Evolutionary conservation across 2,329 filamentous ascomycete species (phyloP), one percentile per base, ranked within the genome.

Genomic region (Pseudogymnoascus sp.): DNA sequence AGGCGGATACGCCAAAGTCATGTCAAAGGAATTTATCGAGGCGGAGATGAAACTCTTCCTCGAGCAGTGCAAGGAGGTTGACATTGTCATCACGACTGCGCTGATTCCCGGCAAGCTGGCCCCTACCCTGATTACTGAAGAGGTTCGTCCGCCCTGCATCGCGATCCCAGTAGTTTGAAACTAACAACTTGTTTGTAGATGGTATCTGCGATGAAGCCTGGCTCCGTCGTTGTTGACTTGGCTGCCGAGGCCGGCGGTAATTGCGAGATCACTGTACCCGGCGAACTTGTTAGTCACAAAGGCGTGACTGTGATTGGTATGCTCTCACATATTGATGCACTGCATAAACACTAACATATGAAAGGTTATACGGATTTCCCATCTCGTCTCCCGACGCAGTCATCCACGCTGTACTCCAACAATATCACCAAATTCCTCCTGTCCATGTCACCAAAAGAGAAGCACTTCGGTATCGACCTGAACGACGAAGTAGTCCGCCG

Each of bases 1-100:
- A 7, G 91, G 92, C 28, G 92, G 92, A 14, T 96, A 96, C 70
- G 90, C 90, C 60, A 96, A 96, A 70, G 90, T 92, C 70, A 96
- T 96, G 91, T 94, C 90, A 60, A 92, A 93, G 70, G 91, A 93
- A 67, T 96, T 96, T 70, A 91, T 94, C 72, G 90, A 91, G 63
- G 91, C 91, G 5, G 90, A 96, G 73, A 95, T 95, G 90, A 92
- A 90, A 73, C 80, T 96, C 0, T 96, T 96, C 75, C 86, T 89
- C 71, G 88, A 94, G 67, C 92, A 96, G 73, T 89, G 88, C 64
- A 83, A 84, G 63, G 92, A 96, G 38, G 90, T 96, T 59, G 91
- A 96, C 73, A 96, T 96, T 65, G 89, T 96, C 64, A 89, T 96
- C 71, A 96, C 91, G 1, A 96, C 92, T 1, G 92, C 92, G n/a